Evolutionary conservation across 2,329 filamentous ascomycete species (phyloP), one percentile per base, ranked within the genome.

Genomic region (Orbilia oligospora): DNA sequence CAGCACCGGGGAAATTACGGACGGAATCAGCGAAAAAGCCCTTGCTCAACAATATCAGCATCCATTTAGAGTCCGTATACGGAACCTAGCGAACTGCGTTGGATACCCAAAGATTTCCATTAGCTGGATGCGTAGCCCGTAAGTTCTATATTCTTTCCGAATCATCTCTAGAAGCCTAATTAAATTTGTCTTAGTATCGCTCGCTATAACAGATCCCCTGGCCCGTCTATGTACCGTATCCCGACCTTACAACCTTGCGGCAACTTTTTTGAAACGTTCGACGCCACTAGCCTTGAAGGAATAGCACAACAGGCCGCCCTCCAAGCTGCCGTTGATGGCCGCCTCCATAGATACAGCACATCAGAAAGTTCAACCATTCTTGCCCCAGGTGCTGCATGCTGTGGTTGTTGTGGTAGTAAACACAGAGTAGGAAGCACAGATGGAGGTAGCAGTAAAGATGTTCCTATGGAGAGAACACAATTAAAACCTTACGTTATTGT

Each of bases 191-290:
- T 14, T 41, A 30, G 20, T 20, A 22, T 27, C 14, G 63, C 61
- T 1, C 24, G 71, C 30, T 77, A 77, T n/a, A 69, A 63, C 22
- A 16, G n/a, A 56, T 22, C 38, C 63, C 49, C 58, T 6, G 9
- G 4, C 46, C 33, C 36, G 56, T 41, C 30, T 10, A 33, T 63
- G 18, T 77, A 67, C 58, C 73, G 67, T 10, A 53, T 77, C 9
- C 44, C 55, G 14, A 63, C 58, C 2, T 8, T 69, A 1, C 38
- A 73, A n/a, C 20, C 46, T 27, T 10, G 24, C 33, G 27, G 41
- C 3, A 53, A 44, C 20, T 77, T 77, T 61, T 41, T 70, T 53
- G 61, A 70, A 48, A 77, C 67, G 10, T 77, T 77, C 33, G 73
- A 77, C 44, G 41, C 73, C 49, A 77, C 73, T 1, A 77, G 49